These are phyloP conservation scores for Microdochium nivale DNA, from an alignment of 2,329 filamentous ascomycete genomes.

Conservation along the genomic window DNA sequence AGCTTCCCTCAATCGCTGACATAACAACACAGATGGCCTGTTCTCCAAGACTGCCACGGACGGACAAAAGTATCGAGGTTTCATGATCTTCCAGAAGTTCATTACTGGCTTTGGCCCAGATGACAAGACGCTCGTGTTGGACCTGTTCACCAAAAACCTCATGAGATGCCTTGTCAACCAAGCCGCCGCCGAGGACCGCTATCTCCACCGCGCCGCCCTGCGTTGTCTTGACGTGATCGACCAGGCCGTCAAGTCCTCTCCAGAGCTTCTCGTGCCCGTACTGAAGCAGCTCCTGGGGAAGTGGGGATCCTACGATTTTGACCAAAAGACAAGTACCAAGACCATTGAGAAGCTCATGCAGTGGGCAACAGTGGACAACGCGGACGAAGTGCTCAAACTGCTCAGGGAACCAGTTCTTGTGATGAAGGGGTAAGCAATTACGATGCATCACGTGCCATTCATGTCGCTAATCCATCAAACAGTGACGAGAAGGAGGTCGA, in stretches of 20 bases:
- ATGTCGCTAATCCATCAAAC: slow-evolving; percentile 17
- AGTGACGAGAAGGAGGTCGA: slow-evolving; percentile 21
- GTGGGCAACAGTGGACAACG: slow-evolving; percentile 45
- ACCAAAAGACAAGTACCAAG: slow-evolving; percentile 77
- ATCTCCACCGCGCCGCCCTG: slow-evolving; percentile 69
- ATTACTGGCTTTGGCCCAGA: slow-evolving; percentile 42
- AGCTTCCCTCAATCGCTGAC: not conserved
- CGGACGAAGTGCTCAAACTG: slow-evolving; percentile 41
- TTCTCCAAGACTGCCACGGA: slow-evolving; percentile 77
- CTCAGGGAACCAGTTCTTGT: slow-evolving; percentile 34
- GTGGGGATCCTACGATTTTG: slow-evolving; percentile 69
- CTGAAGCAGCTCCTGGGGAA: slow-evolving; percentile 61
- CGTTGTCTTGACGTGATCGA: slow-evolving; percentile 69
- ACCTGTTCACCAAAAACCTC: slow-evolving; percentile 75
- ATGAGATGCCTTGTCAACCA: slow-evolving; percentile 79
- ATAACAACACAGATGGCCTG: slow-evolving; percentile 53
- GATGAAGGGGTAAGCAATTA: slow-evolving; percentile 21
- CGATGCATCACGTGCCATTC: slow-evolving; percentile 8
- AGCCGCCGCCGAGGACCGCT: slow-evolving; percentile 66
- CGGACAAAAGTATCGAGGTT: slow-evolving; percentile 86
- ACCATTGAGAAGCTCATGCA: slow-evolving; percentile 69
- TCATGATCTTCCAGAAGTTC: slow-evolving; percentile 76
- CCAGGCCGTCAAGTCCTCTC: slow-evolving; percentile 51
- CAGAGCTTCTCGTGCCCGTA: slow-evolving; percentile 49
- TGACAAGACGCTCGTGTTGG: slow-evolving; percentile 39